Percentiles rank a stretch among this genome's conserved stretches.
Evolutionary conservation across 371 early-diverging fungal species (phyloP).

Genomic region (Sporodiniella umbellata): DNA sequence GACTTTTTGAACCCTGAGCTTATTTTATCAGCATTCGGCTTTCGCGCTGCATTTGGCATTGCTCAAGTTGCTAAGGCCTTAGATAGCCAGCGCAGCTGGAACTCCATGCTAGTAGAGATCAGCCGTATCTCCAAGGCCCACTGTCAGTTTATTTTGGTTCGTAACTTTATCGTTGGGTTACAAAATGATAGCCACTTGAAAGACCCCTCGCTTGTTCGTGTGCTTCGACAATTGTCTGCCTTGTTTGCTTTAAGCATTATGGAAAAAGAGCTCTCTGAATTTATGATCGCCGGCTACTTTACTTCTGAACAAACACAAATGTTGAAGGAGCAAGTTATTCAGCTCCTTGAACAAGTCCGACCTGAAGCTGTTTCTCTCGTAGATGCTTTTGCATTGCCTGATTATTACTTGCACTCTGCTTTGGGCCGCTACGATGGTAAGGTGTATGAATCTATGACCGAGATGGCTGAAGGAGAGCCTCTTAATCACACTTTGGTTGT

Average conservation of each 20-base stretch:
- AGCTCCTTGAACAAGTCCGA: conserved; percentile 55
- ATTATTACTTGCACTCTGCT: conserved; percentile 74
- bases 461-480: conserved; percentile 72
- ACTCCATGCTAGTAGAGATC: conserved; percentile 65
- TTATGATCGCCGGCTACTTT: conserved; percentile 52
- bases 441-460: conserved; percentile 68
- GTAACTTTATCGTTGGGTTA: conserved; percentile 54
- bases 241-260: conserved; percentile 65
- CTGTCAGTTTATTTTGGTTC: conserved; percentile 58
- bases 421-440: conserved; percentile 74
- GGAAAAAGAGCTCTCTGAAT: conserved; percentile 63
- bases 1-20: conserved; percentile 61
- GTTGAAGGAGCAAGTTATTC: conserved; percentile 47
- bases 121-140: conserved; percentile 64
- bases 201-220: conserved; percentile 37
- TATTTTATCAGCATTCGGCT: conserved; percentile 63
- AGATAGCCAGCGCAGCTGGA: conserved; percentile 58
- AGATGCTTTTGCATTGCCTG: conserved; percentile 77
- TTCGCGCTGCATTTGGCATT: conserved; percentile 62
- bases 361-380: conserved; percentile 72
- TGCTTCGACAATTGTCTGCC: conserved; percentile 24
- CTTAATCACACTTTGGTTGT: conserved; percentile 58
- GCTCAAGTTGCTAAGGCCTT: conserved; percentile 52
- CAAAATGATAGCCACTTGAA: conserved; percentile 34
- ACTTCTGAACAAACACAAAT: conserved; percentile 49